Evolutionary conservation across 306 rosid species (phyloP).

Genomic region (Lathyrus tuberosus): DNA sequence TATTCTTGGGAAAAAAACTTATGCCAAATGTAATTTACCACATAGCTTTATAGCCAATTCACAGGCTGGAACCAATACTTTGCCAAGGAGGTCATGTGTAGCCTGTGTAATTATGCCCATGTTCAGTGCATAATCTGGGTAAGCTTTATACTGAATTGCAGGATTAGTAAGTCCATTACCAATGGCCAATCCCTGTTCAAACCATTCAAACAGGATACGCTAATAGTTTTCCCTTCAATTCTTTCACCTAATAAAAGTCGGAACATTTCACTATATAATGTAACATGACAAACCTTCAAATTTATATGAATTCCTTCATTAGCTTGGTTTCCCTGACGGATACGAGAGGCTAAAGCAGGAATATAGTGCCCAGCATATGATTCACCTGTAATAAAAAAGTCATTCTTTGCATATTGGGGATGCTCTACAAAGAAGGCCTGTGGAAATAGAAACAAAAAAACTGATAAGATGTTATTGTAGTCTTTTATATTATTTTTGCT

Average conservation of each 20-base stretch:
- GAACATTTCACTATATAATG: constrained; percentile 19
- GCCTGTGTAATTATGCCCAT: constrained; percentile 65
- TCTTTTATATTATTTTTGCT: constrained; percentile 8
- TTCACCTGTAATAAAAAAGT: constrained; percentile 83
- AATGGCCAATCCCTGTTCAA: constrained; percentile 84
- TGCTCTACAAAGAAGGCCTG: constrained; percentile 86
- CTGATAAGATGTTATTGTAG: constrained; percentile 4
- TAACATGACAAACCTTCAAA: constrained; percentile 59
- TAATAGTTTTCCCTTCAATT: not conserved
- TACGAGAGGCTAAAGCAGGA: constrained; percentile 88
- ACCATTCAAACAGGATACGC: constrained; percentile 25
- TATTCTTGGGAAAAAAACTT: no score
- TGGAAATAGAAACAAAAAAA: constrained; percentile 6
- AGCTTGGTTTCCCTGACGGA: constrained; percentile 78
- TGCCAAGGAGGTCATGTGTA: constrained; percentile 54
- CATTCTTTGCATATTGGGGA: constrained; percentile 73
- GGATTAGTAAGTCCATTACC: constrained; percentile 94
- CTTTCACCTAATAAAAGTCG: not conserved
- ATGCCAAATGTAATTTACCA: constrained; percentile 52
- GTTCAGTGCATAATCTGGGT: constrained; percentile 87
- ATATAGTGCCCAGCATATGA: constrained; percentile 96
- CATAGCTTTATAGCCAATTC: constrained; percentile 76
- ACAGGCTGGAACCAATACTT: constrained; percentile 67
- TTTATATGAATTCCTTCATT: constrained; percentile 89
- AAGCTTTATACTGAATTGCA: constrained; percentile 87